Evolutionary conservation across 805 yeast genomes (phyloP), one percentile per base, ranked within the genome.

Genomic region (Pachysolen tannophilus): DNA sequence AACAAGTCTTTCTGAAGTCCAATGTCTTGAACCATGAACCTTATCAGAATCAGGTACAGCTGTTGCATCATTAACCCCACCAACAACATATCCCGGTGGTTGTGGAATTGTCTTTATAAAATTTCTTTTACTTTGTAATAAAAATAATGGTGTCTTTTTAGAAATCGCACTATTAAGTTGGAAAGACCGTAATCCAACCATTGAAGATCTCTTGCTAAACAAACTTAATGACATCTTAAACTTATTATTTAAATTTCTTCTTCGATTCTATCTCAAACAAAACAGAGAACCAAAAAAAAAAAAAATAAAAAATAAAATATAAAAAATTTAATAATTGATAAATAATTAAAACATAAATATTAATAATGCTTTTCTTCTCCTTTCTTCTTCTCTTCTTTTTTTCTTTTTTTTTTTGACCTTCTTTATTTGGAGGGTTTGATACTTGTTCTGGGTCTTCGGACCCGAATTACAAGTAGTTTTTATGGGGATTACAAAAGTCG

Each of bases 21-120:
- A 90, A 65, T 88, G 97, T 56, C 75, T 71, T 17, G 94, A 82
- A 32, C 97, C 97, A 51, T 86, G 88, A 33, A 66, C 52, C 44
- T 67, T 73, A 50, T 72, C 66, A 5, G 78, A 55, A 27, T 66
- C 58, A 26, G 97, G 97, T 11, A 75, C 63, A 23, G 64, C 61
- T 49, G 69, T 82, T 11, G 97, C 87, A 43, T 92, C 97, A 58
- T 90, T 92, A 32, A 88, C 95, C 6, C 88, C 77, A n/a, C 97
- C 97, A 31, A 79, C 79, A 38, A 90, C 79, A 55, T 82, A 69
- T 26, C 97, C 97, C 29, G 97, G 84, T 24, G 94, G 90, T 60
- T 84, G 94, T 39, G 80, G 79, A 40, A 76, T 73, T 31, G 70
- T 65, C 45, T 75, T 77, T 60, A 75, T 46, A 58, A 72, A 61